Base-by-base conservation (phyloP, 2,329 filamentous ascomycete genomes). In the Huntiella moniliformis region DNA sequence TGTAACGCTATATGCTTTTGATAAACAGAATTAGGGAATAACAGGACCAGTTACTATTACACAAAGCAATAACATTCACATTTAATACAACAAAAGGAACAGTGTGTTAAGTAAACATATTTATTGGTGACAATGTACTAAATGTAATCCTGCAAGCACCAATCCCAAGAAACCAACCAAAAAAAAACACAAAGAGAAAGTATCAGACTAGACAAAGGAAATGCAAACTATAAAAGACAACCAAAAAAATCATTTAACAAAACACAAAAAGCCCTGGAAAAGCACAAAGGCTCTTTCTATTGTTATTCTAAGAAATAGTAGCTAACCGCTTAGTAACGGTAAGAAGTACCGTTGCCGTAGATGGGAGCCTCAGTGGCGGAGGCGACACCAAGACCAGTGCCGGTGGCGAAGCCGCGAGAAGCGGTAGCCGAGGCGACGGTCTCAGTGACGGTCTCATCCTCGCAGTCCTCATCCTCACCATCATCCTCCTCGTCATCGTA, bases 291-390 rank as follows among this genome's bases (percentile, higher is more conserved):
- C n/a, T 16, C 40, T 17, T 42, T 42, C 40, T 36, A 42, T 34
- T 28, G 34, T 22, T 17, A 38, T 17, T 43, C 44, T 38, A 28
- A 3, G 22, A 28, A 28, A 28, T 28, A 28, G 42, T 15, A 16
- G 38, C 22, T 35, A 34, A 41, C 34, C 11, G 7, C 17, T 39
- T 22, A 22, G 17, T 12, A 39, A n/a, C 11, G 12, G 16, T n/a
- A 38, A 47, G 50, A 50, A 42, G 62, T 61, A 49, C 57, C 57
- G 59, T 63, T 63, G 52, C 50, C 54, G 51, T 55, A 57, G 42
- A 65, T 65, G 59, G 60, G 65, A 52, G 65, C 57, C 32, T 55
- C 53, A 41, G 53, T 55, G 28, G 54, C 54, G 28, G 54, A 57
- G 38, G 54, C 56, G 28, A 54, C 39, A 42, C 45, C 43, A 18